These are phyloP conservation scores for Alternaria angustiovoidea DNA, from an alignment of 2,329 filamentous ascomycete species.

Conservation along the genomic window DNA sequence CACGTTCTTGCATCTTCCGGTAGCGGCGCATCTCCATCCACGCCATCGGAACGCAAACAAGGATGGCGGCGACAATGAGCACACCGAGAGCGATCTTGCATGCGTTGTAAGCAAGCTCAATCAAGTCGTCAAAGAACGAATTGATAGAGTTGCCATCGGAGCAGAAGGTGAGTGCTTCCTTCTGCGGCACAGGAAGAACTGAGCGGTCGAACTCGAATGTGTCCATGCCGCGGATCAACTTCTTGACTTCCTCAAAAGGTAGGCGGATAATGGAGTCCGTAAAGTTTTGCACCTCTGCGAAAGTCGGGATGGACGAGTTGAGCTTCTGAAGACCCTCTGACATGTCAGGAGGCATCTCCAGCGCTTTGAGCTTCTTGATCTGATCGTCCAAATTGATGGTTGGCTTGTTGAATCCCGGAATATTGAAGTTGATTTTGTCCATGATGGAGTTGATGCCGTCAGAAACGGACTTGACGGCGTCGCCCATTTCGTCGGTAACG, in stretches of 20 bases:
- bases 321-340: slow-evolving; percentile 74
- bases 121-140: slow-evolving; percentile 80
- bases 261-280: slow-evolving; percentile 76
- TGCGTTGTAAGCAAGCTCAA: slow-evolving; percentile 70
- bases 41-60: slow-evolving; percentile 80
- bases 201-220: slow-evolving; percentile 80
- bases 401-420: slow-evolving; percentile 57
- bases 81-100: slow-evolving; percentile 80
- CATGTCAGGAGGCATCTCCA: slow-evolving; percentile 74
- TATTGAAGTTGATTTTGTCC: slow-evolving; percentile 51
- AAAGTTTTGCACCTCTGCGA: slow-evolving; percentile 82
- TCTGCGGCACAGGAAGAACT: slow-evolving; percentile 82
- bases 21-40: slow-evolving; percentile 82
- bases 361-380: slow-evolving; percentile 71
- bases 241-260: slow-evolving; percentile 83
- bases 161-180: slow-evolving; percentile 86
- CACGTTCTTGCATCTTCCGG: slow-evolving; percentile 74
- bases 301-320: slow-evolving; percentile 81
- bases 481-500: slow-evolving; percentile 61
- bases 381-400: slow-evolving; percentile 70
- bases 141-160: slow-evolving; percentile 82
- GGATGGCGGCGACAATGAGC: slow-evolving; percentile 73
- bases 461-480: slow-evolving; percentile 44
- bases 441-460: slow-evolving; percentile 52
- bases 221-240: slow-evolving; percentile 73